phyloP scores from a whole-genome alignment of 1,284 basidiomycete genomes.

The Ceratorhiza oryzae-sativae region DNA sequence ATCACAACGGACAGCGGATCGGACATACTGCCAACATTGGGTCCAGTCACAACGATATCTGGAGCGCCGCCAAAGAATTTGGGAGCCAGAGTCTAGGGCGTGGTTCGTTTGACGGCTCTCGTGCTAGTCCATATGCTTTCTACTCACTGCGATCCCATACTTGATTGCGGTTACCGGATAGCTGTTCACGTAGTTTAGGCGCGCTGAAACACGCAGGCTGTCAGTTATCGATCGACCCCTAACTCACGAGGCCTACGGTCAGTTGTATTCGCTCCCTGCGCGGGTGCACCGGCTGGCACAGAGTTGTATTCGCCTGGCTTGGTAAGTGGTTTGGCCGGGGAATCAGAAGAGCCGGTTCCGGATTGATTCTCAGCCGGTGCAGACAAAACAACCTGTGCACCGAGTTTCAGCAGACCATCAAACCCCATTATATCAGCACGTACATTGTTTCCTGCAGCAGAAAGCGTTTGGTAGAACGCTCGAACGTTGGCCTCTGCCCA shows the following conservation, averaged over 20 bases:
- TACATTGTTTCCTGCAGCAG: conserved; percentile 55
- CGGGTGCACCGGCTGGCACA: conserved; percentile 55
- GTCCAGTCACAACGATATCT: conserved; percentile 62
- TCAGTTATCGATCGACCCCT: not conserved
- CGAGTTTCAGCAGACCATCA: not conserved
- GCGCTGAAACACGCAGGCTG: conserved; percentile 45
- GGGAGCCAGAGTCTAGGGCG: conserved; percentile 59
- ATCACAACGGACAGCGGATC: too few species aligned
- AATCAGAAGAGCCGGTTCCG: conserved; percentile 54
- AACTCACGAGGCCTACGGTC: conserved; percentile 51
- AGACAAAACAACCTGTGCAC: conserved; percentile 54
- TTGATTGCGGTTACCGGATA: conserved; percentile 49
- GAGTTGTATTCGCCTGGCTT: conserved; percentile 55
- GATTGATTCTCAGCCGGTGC: conserved; percentile 56
- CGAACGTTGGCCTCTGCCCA: conserved; percentile 62
- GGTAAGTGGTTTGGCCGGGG: conserved; percentile 47
- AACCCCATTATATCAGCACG: conserved; percentile 37
- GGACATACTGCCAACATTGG: conserved; percentile 59
- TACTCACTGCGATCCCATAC: conserved; percentile 46
- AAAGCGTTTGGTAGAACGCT: conserved; percentile 55
- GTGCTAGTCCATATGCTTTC: not conserved
- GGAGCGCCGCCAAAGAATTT: conserved; percentile 52
- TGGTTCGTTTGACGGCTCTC: too few species aligned
- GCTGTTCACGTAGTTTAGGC: conserved; percentile 47
- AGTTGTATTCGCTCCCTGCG: conserved; percentile 55